These are phyloP conservation scores for Picochlorum sp. DNA, from an alignment of 139 green algal species.

Conservation along the genomic window DNA sequence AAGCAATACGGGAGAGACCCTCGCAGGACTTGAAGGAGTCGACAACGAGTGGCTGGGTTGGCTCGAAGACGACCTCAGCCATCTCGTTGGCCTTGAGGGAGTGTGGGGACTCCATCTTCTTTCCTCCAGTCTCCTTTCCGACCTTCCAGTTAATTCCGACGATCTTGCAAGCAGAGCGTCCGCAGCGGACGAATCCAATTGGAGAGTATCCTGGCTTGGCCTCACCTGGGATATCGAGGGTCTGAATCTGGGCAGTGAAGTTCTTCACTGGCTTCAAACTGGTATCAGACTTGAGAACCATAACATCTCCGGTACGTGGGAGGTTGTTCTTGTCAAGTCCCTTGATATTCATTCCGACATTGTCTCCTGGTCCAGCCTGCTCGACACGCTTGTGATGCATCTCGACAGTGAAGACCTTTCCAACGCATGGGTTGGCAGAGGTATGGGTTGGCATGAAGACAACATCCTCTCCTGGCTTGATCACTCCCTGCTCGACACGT, in stretches of 20 bases:
- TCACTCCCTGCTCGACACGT: constrained; percentile 92
- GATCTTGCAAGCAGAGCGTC: constrained; percentile 77
- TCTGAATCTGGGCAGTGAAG: constrained; percentile 89
- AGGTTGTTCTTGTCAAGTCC: constrained; percentile 87
- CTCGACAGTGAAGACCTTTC: constrained; percentile 98
- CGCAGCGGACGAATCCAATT: constrained; percentile 86
- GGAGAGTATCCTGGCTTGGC: constrained; percentile 85
- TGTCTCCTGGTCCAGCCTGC: constrained; percentile 89
- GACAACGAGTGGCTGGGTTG: constrained; percentile 76
- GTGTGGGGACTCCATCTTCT: constrained; percentile 80
- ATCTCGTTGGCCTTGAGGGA: constrained; percentile 90
- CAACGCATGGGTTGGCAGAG: constrained; percentile 73
- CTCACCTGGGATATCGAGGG: constrained; percentile 85
- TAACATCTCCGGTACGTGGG: constrained; percentile 81
- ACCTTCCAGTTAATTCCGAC: constrained; percentile 83
- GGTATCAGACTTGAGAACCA: constrained; percentile 84
- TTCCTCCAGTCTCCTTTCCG: constrained; percentile 90
- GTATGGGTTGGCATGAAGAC: constrained; percentile 83
- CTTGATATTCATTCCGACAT: constrained; percentile 99
- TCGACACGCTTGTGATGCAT: constrained; percentile 99
- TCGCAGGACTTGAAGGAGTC: constrained; percentile 89
- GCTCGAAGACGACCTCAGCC: constrained; percentile 76
- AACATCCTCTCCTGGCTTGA: constrained; percentile 90
- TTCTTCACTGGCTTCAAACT: constrained; percentile 67
- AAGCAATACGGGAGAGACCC: constrained; percentile 85